phyloP scores from a whole-genome alignment of 306 rosid genomes.

The Urtica urens region DNA sequence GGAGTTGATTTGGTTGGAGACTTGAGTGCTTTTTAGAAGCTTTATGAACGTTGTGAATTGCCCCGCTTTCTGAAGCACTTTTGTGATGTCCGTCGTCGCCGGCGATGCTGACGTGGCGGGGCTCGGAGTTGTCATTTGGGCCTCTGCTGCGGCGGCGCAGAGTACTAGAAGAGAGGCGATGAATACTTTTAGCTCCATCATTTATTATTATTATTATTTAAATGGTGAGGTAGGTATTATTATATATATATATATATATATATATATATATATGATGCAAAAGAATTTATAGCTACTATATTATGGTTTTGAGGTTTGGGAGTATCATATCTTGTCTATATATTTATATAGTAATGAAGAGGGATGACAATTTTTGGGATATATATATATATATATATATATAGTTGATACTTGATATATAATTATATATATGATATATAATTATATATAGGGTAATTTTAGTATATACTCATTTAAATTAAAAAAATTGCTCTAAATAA shows the following conservation, averaged over 20 bases:
- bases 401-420: no score
- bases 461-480: no score
- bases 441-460: no score
- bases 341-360: no score
- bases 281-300: not conserved
- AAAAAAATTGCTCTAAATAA: no score
- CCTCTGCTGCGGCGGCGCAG: conserved; percentile 25
- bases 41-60: conserved; percentile 75
- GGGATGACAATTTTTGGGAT: no score
- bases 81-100: conserved; percentile 58
- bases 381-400: no score
- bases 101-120: conserved; percentile 39
- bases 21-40: conserved; percentile 49
- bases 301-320: not conserved
- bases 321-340: no score
- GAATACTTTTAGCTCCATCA: conserved; percentile 2
- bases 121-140: conserved; percentile 32
- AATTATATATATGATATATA: no score
- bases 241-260: conserved; percentile 13
- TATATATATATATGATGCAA: not conserved
- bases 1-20: conserved; percentile 55
- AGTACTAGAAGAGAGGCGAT: conserved; percentile 1
- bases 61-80: conserved; percentile 69
- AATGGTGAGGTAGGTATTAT: conserved; percentile 36
- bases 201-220: conserved; percentile 33